Evolutionary conservation across 2,329 filamentous ascomycete genomes (phyloP), one percentile per base, ranked within the genome.

Genomic region (Monosporascus sp.): DNA sequence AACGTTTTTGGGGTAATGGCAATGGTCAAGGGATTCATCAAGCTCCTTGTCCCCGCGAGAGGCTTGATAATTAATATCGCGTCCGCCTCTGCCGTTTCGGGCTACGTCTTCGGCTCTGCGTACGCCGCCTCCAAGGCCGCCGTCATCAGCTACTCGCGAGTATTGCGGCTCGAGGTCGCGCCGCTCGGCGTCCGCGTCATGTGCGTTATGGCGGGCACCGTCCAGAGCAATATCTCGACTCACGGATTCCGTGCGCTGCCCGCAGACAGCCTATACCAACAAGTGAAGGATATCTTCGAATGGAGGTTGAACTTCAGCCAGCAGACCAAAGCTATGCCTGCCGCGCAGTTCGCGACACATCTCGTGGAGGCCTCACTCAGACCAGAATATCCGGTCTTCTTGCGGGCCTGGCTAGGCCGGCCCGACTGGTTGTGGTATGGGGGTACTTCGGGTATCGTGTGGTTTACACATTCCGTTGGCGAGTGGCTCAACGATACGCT

Each of bases 1-100:
- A 83, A 83, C 59, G 77, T 83, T 41, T 81, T 83, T 55, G 77
- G 77, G 43, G 74, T 78, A 58, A 82, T 83, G 77, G 73, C 77
- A 62, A 80, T 79, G 72, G 75, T 74, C 50, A 72, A 79, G 60
- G 70, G 73, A 31, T 82, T 82, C 59, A 66, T 72, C 11, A 70
- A 72, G 51, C 72, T 77, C 44, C 73, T 83, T 24, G 77, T 82
- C 49, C 65, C 72, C 17, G 70, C 78, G 0, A 71, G 70, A 24
- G 79, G 80, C 0, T 70, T 82, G 9, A 74, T 83, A 62, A 65
- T 82, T 68, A 82, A 82, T 66, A 75, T 82, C 53, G 78, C 78
- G 6, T 81, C 78, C 24, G 70, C 77, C 7, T 75, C 78, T 2
- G 72, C 78, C 27, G 60, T 79, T 22, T 70, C 75, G 3, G 76